Percentiles rank a stretch among this genome's conserved stretches.
Conservation (phyloP, 2,329 filamentous ascomycete genomes). For the Aureobasidium sp. region DNA sequence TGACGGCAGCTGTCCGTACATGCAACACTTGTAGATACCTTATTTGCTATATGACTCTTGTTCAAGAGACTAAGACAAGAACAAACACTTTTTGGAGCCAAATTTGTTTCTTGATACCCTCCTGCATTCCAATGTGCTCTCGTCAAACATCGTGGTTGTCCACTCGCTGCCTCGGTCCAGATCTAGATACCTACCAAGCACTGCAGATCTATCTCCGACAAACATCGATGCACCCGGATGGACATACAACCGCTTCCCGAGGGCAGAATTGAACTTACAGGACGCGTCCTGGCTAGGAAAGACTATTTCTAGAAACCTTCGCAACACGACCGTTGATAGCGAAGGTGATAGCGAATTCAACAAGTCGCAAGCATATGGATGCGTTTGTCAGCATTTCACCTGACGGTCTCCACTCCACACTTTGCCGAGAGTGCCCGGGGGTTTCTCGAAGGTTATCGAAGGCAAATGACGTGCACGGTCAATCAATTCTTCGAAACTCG, state of each 20-base stretch:
- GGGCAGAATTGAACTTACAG: neutral
- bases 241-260: neutral
- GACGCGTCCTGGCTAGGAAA: neutral
- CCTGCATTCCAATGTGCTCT: neutral
- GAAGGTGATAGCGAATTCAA: neutral
- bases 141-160: neutral
- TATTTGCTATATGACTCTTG: neutral
- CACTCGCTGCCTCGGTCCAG: neutral
- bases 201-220: neutral
- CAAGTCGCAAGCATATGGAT: neutral
- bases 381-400: slow-evolving; percentile 3
- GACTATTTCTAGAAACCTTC: neutral
- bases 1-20: neutral
- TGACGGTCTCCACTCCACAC: neutral
- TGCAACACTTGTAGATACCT: slow-evolving; percentile 7
- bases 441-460: slow-evolving; percentile 3
- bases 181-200: neutral
- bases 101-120: neutral
- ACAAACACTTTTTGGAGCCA: neutral
- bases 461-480: slow-evolving; percentile 11
- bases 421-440: neutral
- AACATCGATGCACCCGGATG: neutral
- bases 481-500: neutral
- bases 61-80: neutral
- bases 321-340: neutral